phyloP scores from a whole-genome alignment of 129 eudicot genomes.

The Chrysanthemum lavandulifolium region DNA sequence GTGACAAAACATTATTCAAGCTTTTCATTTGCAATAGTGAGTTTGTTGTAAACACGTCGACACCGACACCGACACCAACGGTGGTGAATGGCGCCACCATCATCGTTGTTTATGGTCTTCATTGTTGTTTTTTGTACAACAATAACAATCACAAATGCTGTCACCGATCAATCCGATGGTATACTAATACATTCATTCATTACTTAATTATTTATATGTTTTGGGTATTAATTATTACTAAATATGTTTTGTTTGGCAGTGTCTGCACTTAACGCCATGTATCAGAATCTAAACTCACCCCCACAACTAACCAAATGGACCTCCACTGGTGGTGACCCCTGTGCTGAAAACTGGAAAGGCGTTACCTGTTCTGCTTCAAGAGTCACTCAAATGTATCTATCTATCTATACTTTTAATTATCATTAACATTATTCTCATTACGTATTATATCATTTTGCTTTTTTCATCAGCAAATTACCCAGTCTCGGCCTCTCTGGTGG shows the following conservation, averaged over 20 bases:
- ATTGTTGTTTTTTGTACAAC: too few relatives aligned
- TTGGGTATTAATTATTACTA: too few relatives aligned
- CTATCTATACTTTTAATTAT: too few relatives aligned
- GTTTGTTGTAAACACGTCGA: too few relatives aligned
- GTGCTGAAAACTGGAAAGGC: slow-evolving; percentile 61
- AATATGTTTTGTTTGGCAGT: slow-evolving; percentile 25
- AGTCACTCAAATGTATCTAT: slow-evolving; percentile 51
- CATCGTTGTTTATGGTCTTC: too few relatives aligned
- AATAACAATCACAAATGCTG: slow-evolving; percentile 32
- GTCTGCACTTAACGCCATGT: slow-evolving; percentile 61
- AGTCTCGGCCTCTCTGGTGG: slow-evolving; percentile 50
- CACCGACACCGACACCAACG: too few relatives aligned
- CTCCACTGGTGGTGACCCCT: slow-evolving; percentile 64
- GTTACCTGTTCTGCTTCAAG: slow-evolving; percentile 52
- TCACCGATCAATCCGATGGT: slow-evolving; percentile 71
- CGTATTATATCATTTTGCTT: not conserved
- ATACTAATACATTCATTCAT: slow-evolving; percentile 16
- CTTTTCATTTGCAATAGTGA: too few relatives aligned
- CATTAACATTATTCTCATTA: too few relatives aligned
- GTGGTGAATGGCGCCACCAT: slow-evolving; percentile 1
- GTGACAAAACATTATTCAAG: too few relatives aligned
- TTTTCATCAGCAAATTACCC: slow-evolving; percentile 41
- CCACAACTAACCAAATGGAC: slow-evolving; percentile 49
- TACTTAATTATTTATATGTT: not conserved
- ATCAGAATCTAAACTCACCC: slow-evolving; percentile 44